Base-by-base conservation (phyloP, 768 basidiomycete species). In the Artomyces pyxidatus region DNA sequence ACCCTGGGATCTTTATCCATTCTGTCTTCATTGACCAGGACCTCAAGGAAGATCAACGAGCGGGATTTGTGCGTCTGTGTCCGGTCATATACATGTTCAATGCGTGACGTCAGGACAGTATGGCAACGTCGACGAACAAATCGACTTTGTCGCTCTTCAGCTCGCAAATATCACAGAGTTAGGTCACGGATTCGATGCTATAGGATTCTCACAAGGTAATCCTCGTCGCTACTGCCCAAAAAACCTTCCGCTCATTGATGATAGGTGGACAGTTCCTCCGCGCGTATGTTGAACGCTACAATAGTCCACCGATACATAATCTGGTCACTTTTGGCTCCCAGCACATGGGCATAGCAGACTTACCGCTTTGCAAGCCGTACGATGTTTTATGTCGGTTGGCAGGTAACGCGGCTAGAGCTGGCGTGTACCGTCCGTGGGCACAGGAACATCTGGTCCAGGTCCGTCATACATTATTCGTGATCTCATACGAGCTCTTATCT, bases 261-360 rank as follows among this genome's bases (percentile, higher is more conserved):
- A 21, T 51, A 83, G 84, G 83, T 17, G 89, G 89, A 5, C 90
- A 90, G 60, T 92, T 93, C 63, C 73, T 91, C 30, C 78, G 90
- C n/a, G 88, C 83, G 26, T 92, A 88, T 56, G 76, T 86, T 17
- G 85, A 92, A 57, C 70, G 78, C 21, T 81, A 81, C 63, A 90
- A 90, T 61, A 60, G 64, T 3, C 90, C 88, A 0, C 81, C 81
- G 0, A 69, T 91, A 3, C 70, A 82, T 62, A 93, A 91, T 63
- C 76, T 93, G 54, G 78, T 93, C 41, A 90, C 88, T 0, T 91
- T 93, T 60, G 90, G 89, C 39, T 81, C 86, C 17, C 88, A 88
- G 52, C 88, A 91, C 59, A 88, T 89, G 83, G 89, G 89, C 23
- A 71, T 91, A 32, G 81, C 85, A 6, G 87, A 89, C 59, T 68